These are phyloP conservation scores for Fusarium caatingaense DNA, from an alignment of 2,329 filamentous ascomycete species.

Conservation along the genomic window DNA sequence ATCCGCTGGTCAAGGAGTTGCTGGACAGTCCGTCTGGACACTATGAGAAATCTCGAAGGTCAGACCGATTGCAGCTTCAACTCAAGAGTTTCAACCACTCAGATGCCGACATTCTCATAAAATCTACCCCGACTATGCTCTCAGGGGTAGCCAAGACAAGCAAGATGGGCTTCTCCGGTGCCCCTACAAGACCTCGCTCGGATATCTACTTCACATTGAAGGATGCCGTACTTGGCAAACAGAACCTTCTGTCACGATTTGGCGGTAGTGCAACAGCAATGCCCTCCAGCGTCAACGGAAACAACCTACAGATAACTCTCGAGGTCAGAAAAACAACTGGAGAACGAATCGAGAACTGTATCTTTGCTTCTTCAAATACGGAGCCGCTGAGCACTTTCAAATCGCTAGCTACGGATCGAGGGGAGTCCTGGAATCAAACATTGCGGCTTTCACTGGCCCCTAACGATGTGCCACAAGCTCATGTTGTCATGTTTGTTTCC, in stretches of 20 bases:
- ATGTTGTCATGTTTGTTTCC: constrained; percentile 89
- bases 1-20: constrained; percentile 78
- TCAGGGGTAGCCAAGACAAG: constrained; percentile 83
- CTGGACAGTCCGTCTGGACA: constrained; percentile 77
- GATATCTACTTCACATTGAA: constrained; percentile 94
- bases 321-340: constrained; percentile 86
- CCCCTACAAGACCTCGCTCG: constrained; percentile 86
- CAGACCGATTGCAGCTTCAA: constrained; percentile 83
- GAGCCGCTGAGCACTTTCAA: constrained; percentile 86
- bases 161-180: constrained; percentile 94
- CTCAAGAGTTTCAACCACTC: constrained; percentile 80
- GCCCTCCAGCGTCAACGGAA: constrained; percentile 69
- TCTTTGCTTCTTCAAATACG: constrained; percentile 86
- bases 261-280: constrained; percentile 80
- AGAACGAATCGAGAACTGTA: constrained; percentile 86
- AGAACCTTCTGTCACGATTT: constrained; percentile 75
- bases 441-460: constrained; percentile 83
- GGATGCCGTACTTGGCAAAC: constrained; percentile 80
- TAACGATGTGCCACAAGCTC: constrained; percentile 82
- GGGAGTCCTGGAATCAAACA: constrained; percentile 88
- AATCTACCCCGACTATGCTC: constrained; percentile 86
- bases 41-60: constrained; percentile 77
- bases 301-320: constrained; percentile 86
- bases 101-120: constrained; percentile 84
- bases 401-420: constrained; percentile 82